These are phyloP conservation scores for Lactarius sp. DNA, from an alignment of 768 basidiomycete species.

Conservation along the genomic window DNA sequence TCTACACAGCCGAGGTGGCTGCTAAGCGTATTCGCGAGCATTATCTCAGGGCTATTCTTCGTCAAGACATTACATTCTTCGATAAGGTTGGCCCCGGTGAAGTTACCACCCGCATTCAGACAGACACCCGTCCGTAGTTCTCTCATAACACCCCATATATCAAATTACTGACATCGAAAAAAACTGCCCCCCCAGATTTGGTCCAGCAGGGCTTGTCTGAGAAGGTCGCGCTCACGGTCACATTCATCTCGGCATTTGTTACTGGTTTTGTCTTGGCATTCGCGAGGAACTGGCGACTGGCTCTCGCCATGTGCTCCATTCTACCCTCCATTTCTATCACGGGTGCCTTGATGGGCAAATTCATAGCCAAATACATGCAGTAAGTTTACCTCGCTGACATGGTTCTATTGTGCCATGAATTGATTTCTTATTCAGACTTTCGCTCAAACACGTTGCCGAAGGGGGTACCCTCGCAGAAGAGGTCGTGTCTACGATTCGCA, in stretches of 20 bases:
- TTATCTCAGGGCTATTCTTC: slow-evolving; percentile 77
- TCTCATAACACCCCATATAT: not conserved
- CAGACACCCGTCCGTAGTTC: slow-evolving; percentile 63
- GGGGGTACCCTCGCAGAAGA: slow-evolving; percentile 84
- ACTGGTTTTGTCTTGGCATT: slow-evolving; percentile 79
- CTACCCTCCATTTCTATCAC: slow-evolving; percentile 76
- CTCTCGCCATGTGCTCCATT: slow-evolving; percentile 76
- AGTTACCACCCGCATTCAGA: slow-evolving; percentile 88
- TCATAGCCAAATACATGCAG: slow-evolving; percentile 60
- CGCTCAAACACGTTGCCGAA: slow-evolving; percentile 66
- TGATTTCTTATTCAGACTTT: slow-evolving; percentile 38
- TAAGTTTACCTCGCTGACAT: slow-evolving; percentile 33
- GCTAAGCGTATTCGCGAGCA: slow-evolving; percentile 80
- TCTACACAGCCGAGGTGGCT: slow-evolving; percentile 72
- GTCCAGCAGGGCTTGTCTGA: slow-evolving; percentile 91
- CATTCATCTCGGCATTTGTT: slow-evolving; percentile 65
- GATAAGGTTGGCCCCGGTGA: slow-evolving; percentile 92
- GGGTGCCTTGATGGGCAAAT: slow-evolving; percentile 68
- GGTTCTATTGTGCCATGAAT: not conserved
- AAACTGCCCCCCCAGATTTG: slow-evolving; percentile 47
- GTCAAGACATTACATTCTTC: slow-evolving; percentile 87
- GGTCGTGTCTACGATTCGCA: slow-evolving; percentile 81
- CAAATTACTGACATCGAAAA: not conserved
- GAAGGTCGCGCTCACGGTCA: slow-evolving; percentile 70
- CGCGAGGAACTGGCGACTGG: slow-evolving; percentile 70